Evolutionary conservation across 129 eudicot genomes (phyloP).

Genomic region (Lactuca sativa): DNA sequence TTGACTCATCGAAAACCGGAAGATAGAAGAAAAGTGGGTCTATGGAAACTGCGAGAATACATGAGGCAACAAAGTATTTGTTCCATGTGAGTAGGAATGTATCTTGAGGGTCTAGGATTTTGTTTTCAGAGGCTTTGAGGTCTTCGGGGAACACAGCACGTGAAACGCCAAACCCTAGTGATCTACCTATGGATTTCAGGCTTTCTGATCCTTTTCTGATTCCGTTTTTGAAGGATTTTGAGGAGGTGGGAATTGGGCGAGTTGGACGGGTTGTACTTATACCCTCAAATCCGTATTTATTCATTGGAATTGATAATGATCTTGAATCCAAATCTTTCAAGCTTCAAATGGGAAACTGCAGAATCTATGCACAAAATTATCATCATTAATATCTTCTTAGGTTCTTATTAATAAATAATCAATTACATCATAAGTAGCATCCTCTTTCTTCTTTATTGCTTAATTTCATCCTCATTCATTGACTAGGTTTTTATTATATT

Average conservation of each 20-base stretch:
- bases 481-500: not conserved
- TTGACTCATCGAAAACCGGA: constrained; percentile 54
- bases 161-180: constrained; percentile 77
- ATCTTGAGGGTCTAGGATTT: constrained; percentile 91
- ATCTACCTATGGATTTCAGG: constrained; percentile 69
- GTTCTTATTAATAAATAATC: constrained; percentile 2
- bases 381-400: constrained; percentile 4
- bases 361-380: not conserved
- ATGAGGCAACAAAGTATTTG: constrained; percentile 69
- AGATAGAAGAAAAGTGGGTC: constrained; percentile 89
- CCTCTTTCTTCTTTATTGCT: constrained; percentile 14
- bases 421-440: not conserved
- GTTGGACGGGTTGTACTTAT: constrained; percentile 42
- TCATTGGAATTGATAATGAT: constrained; percentile 54
- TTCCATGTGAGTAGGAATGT: constrained; percentile 77
- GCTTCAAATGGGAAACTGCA: constrained; percentile 34
- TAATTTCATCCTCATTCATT: not conserved
- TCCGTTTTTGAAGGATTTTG: constrained; percentile 74
- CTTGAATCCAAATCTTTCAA: constrained; percentile 80
- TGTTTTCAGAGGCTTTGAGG: constrained; percentile 78
- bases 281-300: constrained; percentile 67
- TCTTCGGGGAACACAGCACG: constrained; percentile 94
- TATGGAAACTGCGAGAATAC: constrained; percentile 72
- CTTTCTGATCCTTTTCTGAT: constrained; percentile 80
- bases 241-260: constrained; percentile 46